A percentile compares a stretch with the other conserved stretches of the same genome.
Conservation (phyloP, 1,284 basidiomycete species). For the Heterobasidion annosum region DNA sequence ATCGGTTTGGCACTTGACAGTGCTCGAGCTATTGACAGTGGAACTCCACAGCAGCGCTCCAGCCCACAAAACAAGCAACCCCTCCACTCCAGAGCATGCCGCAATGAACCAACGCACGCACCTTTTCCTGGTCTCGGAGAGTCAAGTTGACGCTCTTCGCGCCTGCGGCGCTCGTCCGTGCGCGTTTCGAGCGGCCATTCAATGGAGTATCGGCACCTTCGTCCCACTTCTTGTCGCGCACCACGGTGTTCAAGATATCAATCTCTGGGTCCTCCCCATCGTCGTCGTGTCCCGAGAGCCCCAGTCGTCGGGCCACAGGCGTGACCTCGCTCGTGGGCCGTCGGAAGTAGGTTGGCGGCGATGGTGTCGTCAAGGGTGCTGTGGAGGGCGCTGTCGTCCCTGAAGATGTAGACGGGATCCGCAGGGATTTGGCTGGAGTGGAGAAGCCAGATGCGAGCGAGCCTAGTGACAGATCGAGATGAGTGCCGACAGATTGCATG, state of each 20-base stretch:
- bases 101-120: conserved; percentile 24
- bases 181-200: conserved; percentile 29
- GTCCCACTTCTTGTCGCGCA: conserved; percentile 37
- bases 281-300: conserved; percentile 26
- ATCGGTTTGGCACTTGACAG: too few relatives aligned
- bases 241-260: conserved; percentile 47
- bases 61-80: too few relatives aligned
- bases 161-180: conserved; percentile 30
- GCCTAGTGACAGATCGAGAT: conserved; percentile 55
- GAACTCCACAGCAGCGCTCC: too few relatives aligned
- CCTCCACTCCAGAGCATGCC: too few relatives aligned
- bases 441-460: conserved; percentile 48
- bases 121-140: conserved; percentile 91
- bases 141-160: conserved; percentile 68
- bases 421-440: conserved; percentile 41
- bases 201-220: conserved; percentile 42
- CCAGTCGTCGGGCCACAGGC: conserved; percentile 19
- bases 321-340: conserved; percentile 19
- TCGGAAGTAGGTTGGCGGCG: conserved; percentile 26
- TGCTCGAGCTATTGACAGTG: too few relatives aligned
- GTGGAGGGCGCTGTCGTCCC: conserved; percentile 46
- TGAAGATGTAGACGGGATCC: conserved; percentile 45
- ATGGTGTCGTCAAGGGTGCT: conserved; percentile 42
- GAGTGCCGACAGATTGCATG: conserved; percentile 27
- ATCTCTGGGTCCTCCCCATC: conserved; percentile 26